These are phyloP conservation scores for Alternaria infectoria DNA, from an alignment of 2,329 filamentous ascomycete species.

Conservation along the genomic window DNA sequence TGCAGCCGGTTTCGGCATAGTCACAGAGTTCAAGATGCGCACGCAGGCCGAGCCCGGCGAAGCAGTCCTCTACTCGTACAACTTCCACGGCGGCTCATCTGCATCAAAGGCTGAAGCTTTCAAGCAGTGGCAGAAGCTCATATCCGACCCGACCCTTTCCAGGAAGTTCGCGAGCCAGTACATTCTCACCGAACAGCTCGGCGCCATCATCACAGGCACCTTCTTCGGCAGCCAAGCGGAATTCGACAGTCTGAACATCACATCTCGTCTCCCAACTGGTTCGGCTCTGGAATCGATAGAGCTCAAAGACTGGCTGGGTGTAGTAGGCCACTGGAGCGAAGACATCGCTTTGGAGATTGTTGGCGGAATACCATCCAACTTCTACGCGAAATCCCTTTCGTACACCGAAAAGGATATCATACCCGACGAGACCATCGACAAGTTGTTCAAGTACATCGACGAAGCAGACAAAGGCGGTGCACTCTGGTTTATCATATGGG, in stretches of 20 bases:
- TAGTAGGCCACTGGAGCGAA: slow-evolving; percentile 42
- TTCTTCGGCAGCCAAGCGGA: slow-evolving; percentile 43
- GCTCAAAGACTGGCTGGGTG: slow-evolving; percentile 42
- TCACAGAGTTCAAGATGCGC: slow-evolving; percentile 49
- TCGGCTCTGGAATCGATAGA: slow-evolving; percentile 29
- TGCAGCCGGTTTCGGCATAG: slow-evolving; percentile 52
- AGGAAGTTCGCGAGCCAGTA: slow-evolving; percentile 45
- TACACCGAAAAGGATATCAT: slow-evolving; percentile 43
- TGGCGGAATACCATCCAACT: slow-evolving; percentile 39
- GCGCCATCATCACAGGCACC: slow-evolving; percentile 41
- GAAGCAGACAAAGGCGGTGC: slow-evolving; percentile 39
- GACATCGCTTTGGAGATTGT: slow-evolving; percentile 38
- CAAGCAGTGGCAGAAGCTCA: slow-evolving; percentile 46
- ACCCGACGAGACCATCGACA: slow-evolving; percentile 36
- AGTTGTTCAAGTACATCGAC: slow-evolving; percentile 42
- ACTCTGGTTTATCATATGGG: slow-evolving; percentile 45
- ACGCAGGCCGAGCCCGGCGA: slow-evolving; percentile 43
- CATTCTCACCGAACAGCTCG: slow-evolving; percentile 38
- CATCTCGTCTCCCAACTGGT: slow-evolving; percentile 26
- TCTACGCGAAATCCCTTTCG: slow-evolving; percentile 45
- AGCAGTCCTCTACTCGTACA: slow-evolving; percentile 44
- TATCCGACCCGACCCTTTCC: slow-evolving; percentile 37
- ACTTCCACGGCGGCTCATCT: slow-evolving; percentile 31
- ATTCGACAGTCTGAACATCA: slow-evolving; percentile 44
- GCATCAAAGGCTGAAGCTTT: slow-evolving; percentile 36